These are phyloP conservation scores for Ramichloridium luteum DNA, from an alignment of 2,329 filamentous ascomycete species.

Conservation along the genomic window DNA sequence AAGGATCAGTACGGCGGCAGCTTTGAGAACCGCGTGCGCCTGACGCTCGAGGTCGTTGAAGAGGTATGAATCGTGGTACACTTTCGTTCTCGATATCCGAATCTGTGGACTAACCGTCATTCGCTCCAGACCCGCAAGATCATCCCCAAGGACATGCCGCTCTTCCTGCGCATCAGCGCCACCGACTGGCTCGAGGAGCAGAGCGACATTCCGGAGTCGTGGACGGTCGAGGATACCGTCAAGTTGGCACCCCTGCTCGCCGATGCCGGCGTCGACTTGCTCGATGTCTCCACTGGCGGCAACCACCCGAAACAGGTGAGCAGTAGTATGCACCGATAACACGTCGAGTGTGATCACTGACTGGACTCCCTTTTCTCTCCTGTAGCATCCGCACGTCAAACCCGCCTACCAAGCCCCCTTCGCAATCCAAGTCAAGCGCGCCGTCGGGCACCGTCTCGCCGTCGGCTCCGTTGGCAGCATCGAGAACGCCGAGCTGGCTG, in stretches of 20 bases:
- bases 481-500: conserved; percentile 55
- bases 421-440: conserved; percentile 58
- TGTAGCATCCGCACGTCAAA: conserved; percentile 44
- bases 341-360: too few species aligned
- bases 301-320: conserved; percentile 40
- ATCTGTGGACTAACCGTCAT: too few species aligned
- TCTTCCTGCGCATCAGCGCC: conserved; percentile 62
- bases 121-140: conserved; percentile 48
- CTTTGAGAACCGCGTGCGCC: conserved; percentile 58
- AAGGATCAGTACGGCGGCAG: conserved; percentile 56
- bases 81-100: too few species aligned
- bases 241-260: conserved; percentile 56
- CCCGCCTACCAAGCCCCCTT: conserved; percentile 65
- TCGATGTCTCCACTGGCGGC: conserved; percentile 71
- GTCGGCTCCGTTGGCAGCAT: conserved; percentile 69
- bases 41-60: conserved; percentile 49
- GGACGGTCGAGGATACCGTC: conserved; percentile 54
- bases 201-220: conserved; percentile 43
- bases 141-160: conserved; percentile 56
- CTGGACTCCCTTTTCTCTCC: too few species aligned
- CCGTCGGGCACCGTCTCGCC: conserved; percentile 56
- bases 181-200: conserved; percentile 61
- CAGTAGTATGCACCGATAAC: too few species aligned
- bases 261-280: conserved; percentile 61
- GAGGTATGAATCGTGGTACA: too few species aligned